phyloP scores from a whole-genome alignment of 2,329 filamentous ascomycete species.

The Iodosphaeria phyllophila region DNA sequence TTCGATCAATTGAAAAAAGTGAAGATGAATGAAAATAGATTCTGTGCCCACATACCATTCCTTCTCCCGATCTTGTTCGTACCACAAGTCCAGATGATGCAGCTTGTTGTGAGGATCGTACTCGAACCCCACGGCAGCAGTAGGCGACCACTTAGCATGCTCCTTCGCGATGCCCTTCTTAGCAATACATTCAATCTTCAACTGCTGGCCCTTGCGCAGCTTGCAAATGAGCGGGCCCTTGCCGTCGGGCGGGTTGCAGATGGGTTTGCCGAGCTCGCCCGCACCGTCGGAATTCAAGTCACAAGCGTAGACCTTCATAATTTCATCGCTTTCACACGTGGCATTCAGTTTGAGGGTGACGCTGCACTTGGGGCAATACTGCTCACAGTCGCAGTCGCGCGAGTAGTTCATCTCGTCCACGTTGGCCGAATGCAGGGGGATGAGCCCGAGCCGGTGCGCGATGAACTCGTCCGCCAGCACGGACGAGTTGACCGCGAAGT shows the following conservation, averaged over 20 bases:
- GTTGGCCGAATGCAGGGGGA: slow-evolving; percentile 72
- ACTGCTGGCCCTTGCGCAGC: slow-evolving; percentile 72
- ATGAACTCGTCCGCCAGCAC: slow-evolving; percentile 94
- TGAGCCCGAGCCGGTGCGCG: slow-evolving; percentile 74
- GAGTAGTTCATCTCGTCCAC: slow-evolving; percentile 71
- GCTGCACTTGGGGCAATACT: slow-evolving; percentile 83
- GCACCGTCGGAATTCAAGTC: slow-evolving; percentile 64
- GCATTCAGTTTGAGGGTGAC: slow-evolving; percentile 73
- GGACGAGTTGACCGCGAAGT: slow-evolving; percentile 86
- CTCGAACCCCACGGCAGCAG: slow-evolving; percentile 83
- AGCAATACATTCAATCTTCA: slow-evolving; percentile 79
- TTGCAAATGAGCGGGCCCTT: slow-evolving; percentile 79
- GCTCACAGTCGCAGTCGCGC: slow-evolving; percentile 91
- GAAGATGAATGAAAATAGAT: not conserved
- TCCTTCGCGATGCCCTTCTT: slow-evolving; percentile 99
- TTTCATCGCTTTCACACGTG: slow-evolving; percentile 66
- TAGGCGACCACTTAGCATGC: slow-evolving; percentile 94
- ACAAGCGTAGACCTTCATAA: slow-evolving; percentile 86
- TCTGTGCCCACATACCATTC: slow-evolving; percentile 52
- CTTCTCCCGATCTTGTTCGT: slow-evolving; percentile 61
- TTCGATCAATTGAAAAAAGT: no score
- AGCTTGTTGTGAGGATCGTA: slow-evolving; percentile 97
- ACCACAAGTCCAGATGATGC: slow-evolving; percentile 85
- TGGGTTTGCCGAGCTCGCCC: slow-evolving; percentile 55
- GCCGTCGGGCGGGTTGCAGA: slow-evolving; percentile 67